A percentile compares a stretch with the other conserved stretches of the same genome.
Evolutionary conservation across 108 stramenopile genomes (phyloP).

Genomic region (Discostella pseudostelligera): DNA sequence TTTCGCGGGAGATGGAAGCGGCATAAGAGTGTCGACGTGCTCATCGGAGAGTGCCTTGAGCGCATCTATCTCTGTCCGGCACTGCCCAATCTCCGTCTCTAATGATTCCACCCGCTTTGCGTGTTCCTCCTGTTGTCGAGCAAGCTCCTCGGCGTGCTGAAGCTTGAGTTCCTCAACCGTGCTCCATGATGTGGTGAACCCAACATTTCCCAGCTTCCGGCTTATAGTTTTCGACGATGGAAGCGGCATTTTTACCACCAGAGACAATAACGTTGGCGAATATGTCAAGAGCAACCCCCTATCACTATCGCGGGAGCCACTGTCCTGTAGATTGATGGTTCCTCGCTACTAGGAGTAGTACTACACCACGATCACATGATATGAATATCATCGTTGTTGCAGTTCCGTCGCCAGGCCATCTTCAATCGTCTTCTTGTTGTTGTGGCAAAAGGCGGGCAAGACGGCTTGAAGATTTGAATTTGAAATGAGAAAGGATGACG

Average conservation of each 20-base stretch:
- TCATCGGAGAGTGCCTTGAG: conserved; percentile 13
- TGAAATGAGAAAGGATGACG: no score
- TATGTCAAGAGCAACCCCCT: not conserved
- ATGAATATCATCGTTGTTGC: no score
- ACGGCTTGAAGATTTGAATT: not conserved
- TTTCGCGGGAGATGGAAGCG: conserved; percentile 13
- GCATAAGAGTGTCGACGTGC: conserved; percentile 13
- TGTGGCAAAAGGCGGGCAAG: not conserved
- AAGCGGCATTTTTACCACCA: conserved; percentile 4
- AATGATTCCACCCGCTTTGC: conserved; percentile 6
- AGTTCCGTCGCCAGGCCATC: no score
- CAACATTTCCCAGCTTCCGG: conserved; percentile 8
- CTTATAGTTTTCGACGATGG: conserved; percentile 6
- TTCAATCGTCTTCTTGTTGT: no score
- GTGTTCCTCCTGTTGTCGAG: conserved; percentile 8
- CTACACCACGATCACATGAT: no score
- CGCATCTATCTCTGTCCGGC: conserved; percentile 11
- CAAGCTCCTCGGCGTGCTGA: conserved; percentile 18
- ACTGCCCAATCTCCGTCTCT: conserved; percentile 13
- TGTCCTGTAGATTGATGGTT: no score
- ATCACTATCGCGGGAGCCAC: no score
- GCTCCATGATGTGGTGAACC: not conserved
- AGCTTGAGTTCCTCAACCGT: conserved; percentile 18
- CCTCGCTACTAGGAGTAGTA: no score
- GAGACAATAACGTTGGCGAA: not conserved